A percentile compares a stretch with the other conserved stretches of the same genome.
phyloP scores from a whole-genome alignment of 2,329 filamentous ascomycete genomes.

The Coniosporium tulheliwenetii region DNA sequence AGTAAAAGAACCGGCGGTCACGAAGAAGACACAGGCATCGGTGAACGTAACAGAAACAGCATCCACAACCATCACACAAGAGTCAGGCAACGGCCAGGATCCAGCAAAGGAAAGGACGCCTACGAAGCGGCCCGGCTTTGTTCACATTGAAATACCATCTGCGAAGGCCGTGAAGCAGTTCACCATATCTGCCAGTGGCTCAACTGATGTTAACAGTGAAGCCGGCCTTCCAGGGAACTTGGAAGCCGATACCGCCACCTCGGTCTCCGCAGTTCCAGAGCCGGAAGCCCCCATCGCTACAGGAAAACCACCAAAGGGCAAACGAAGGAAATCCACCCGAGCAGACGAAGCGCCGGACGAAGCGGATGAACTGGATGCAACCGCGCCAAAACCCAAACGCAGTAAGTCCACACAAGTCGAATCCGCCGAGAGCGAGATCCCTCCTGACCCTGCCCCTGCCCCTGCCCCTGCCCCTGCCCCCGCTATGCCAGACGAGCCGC shows the following conservation, averaged over 20 bases:
- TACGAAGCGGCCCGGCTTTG: background rate
- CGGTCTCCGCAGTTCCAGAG: background rate
- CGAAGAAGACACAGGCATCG: background rate
- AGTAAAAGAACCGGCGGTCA: background rate
- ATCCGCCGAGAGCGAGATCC: conserved; percentile 1
- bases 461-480: background rate
- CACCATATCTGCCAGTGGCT: background rate
- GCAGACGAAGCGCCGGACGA: conserved; percentile 1
- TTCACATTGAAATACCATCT: background rate
- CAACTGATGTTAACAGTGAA: background rate
- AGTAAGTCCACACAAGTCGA: background rate
- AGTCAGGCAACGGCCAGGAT: background rate
- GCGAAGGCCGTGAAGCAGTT: background rate
- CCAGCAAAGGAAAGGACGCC: background rate
- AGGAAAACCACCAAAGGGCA: background rate
- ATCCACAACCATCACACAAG: background rate
- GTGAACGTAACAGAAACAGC: background rate
- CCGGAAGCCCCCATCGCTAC: background rate
- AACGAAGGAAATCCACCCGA: background rate
- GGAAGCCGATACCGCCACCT: background rate
- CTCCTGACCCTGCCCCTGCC: background rate
- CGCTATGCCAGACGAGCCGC: conserved; percentile 4
- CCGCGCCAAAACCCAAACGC: background rate
- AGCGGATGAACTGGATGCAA: conserved; percentile 2
- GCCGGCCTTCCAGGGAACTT: too few species aligned